Percentiles rank a stretch among this genome's conserved stretches.
Conservation (phyloP, 129 eudicot species). For the Centella asiatica region DNA sequence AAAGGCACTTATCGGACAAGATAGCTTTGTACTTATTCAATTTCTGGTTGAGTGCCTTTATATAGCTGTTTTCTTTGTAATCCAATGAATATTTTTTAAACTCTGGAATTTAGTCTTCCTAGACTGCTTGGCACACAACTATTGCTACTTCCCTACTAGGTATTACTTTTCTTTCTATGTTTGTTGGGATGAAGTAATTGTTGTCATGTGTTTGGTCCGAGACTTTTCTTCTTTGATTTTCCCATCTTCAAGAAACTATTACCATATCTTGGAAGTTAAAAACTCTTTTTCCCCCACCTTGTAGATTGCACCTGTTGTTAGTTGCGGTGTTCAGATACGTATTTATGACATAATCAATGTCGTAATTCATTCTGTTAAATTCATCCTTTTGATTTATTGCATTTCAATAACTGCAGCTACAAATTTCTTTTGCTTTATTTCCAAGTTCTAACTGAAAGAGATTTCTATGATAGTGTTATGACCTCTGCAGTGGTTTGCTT, state of each 20-base stretch:
- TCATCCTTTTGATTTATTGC: not conserved
- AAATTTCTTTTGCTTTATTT: not conserved
- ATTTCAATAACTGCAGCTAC: not conserved
- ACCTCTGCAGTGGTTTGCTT: not conserved
- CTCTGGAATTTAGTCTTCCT: no score
- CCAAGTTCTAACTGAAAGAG: not conserved
- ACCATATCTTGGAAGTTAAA: no score
- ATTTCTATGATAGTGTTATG: not conserved
- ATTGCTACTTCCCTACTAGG: not conserved
- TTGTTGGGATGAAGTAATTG: not conserved
- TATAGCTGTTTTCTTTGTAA: no score
- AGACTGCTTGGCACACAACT: no score
- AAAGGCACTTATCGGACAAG: no score
- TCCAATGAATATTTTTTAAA: no score
- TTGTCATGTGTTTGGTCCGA: not conserved
- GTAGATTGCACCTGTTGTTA: not conserved
- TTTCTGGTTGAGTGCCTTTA: no score
- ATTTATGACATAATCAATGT: not conserved
- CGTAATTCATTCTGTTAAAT: not conserved
- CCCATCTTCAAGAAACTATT: not conserved
- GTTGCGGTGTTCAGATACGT: not conserved
- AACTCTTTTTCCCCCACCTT: not conserved
- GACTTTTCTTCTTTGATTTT: not conserved
- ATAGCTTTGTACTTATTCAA: no score
- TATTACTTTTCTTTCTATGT: not conserved